Evolutionary conservation across 371 early-diverging fungal genomes (phyloP).

Genomic region (Thermomucor indicae-seudaticae): DNA sequence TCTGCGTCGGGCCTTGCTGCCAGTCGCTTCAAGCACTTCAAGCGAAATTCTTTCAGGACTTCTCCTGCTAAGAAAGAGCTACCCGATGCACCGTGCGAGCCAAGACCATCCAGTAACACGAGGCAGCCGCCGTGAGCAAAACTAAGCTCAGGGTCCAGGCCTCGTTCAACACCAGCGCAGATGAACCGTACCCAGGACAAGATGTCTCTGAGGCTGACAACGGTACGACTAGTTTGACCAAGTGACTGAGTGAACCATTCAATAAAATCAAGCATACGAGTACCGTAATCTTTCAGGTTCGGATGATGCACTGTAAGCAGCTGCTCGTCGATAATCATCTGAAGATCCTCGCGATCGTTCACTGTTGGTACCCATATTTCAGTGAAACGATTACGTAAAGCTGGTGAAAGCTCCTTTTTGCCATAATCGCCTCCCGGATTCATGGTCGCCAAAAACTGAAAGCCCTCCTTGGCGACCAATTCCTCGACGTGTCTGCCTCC

Average conservation of each 20-base stretch:
- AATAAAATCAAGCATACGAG: slow-evolving; percentile 49
- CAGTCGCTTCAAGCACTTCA: slow-evolving; percentile 52
- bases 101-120: slow-evolving; percentile 92
- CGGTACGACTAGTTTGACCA: slow-evolving; percentile 39
- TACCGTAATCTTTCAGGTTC: slow-evolving; percentile 38
- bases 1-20: slow-evolving; percentile 22
- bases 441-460: slow-evolving; percentile 99
- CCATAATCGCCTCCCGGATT: slow-evolving; percentile 99
- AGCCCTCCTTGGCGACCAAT: slow-evolving; percentile 66
- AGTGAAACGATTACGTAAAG: slow-evolving; percentile 98
- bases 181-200: slow-evolving; percentile 93
- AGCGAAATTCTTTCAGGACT: slow-evolving; percentile 40
- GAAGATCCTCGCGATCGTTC: slow-evolving; percentile 74
- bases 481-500: slow-evolving; percentile 73
- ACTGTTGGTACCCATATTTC: slow-evolving; percentile 97
- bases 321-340: slow-evolving; percentile 70
- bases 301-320: slow-evolving; percentile 38
- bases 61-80: slow-evolving; percentile 51
- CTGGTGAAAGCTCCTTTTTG: slow-evolving; percentile 99
- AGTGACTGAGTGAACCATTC: slow-evolving; percentile 54
- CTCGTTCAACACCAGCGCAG: slow-evolving; percentile 39
- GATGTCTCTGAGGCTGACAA: slow-evolving; percentile 86
- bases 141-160: slow-evolving; percentile 36
- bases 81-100: slow-evolving; percentile 84
- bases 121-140: slow-evolving; percentile 92